A percentile compares a stretch with the other conserved stretches of the same genome.
These are phyloP conservation scores for Fusarium algeriense DNA, from an alignment of 2,329 filamentous ascomycete species.

Conservation along the genomic window DNA sequence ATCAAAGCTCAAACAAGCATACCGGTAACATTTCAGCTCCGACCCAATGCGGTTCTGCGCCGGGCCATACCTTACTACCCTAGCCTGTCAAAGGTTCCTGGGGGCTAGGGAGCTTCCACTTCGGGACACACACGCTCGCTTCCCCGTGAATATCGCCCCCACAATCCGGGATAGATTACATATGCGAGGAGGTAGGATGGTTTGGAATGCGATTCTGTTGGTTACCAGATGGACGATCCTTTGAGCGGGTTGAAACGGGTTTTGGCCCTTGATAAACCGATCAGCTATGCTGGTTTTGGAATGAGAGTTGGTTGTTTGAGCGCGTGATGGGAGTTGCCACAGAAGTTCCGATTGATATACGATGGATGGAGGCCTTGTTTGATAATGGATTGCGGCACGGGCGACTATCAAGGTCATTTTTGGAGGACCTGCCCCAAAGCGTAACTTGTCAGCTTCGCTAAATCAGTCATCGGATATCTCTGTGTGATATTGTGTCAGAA, in stretches of 20 bases:
- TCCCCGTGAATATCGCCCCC: slow-evolving; percentile 7
- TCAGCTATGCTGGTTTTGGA: slow-evolving; percentile 4
- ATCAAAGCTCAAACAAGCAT: slow-evolving; percentile 4
- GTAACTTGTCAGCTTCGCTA: neutral
- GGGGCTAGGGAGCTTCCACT: slow-evolving; percentile 28
- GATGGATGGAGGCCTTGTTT: neutral
- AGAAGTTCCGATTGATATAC: slow-evolving; percentile 4
- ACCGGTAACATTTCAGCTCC: slow-evolving; percentile 1
- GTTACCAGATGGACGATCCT: neutral
- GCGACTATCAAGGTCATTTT: neutral
- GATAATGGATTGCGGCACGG: slow-evolving; percentile 10
- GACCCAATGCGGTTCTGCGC: neutral
- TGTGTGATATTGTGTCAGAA: neutral
- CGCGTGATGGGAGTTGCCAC: slow-evolving; percentile 11
- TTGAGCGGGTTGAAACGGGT: slow-evolving; percentile 1
- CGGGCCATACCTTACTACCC: slow-evolving; percentile 4
- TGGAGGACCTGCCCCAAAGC: slow-evolving; percentile 4
- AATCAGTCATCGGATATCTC: too few relatives aligned
- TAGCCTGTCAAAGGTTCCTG: slow-evolving; percentile 37
- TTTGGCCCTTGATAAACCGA: slow-evolving; percentile 13
- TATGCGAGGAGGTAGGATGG: neutral
- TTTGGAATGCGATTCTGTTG: neutral
- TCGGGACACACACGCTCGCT: slow-evolving; percentile 14
- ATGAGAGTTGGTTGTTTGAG: neutral
- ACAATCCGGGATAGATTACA: neutral